phyloP scores from a whole-genome alignment of 2,329 filamentous ascomycete species.

The Fusarium nygamai region DNA sequence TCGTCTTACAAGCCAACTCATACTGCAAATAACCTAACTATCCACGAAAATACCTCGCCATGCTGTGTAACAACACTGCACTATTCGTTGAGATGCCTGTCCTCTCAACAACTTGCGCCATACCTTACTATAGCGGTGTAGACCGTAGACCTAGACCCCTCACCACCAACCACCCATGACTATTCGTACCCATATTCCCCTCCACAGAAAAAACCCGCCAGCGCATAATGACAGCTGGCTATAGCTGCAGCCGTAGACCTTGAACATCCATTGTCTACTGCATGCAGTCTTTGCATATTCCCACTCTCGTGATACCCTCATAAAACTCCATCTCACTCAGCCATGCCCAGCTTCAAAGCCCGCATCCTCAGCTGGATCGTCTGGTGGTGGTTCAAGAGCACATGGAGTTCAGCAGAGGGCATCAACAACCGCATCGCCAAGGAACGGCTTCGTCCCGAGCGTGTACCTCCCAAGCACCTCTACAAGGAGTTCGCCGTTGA shows the following conservation, averaged over 20 bases:
- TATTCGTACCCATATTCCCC: conserved; percentile 16
- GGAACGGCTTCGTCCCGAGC: conserved; percentile 33
- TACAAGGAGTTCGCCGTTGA: conserved; percentile 42
- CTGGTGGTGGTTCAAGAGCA: conserved; percentile 42
- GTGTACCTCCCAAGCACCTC: conserved; percentile 38
- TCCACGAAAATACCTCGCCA: neutral
- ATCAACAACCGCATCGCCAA: conserved; percentile 40
- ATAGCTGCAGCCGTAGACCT: neutral
- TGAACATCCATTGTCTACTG: neutral
- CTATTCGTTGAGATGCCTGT: neutral
- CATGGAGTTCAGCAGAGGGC: conserved; percentile 39
- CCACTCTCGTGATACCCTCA: neutral
- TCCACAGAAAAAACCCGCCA: conserved; percentile 21
- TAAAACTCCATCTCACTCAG: neutral
- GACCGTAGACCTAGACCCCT: conserved; percentile 18
- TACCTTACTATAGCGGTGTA: conserved; percentile 11
- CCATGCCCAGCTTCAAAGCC: conserved; percentile 43
- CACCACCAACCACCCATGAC: conserved; percentile 4
- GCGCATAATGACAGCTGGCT: conserved; percentile 3
- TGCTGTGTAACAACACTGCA: neutral
- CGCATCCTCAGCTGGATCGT: conserved; percentile 43
- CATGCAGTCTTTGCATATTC: conserved; percentile 9
- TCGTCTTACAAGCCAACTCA: neutral
- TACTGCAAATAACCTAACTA: neutral
- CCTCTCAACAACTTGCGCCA: neutral